Evolutionary conservation across 768 basidiomycete species (phyloP).

Genomic region (Trametes maxima): DNA sequence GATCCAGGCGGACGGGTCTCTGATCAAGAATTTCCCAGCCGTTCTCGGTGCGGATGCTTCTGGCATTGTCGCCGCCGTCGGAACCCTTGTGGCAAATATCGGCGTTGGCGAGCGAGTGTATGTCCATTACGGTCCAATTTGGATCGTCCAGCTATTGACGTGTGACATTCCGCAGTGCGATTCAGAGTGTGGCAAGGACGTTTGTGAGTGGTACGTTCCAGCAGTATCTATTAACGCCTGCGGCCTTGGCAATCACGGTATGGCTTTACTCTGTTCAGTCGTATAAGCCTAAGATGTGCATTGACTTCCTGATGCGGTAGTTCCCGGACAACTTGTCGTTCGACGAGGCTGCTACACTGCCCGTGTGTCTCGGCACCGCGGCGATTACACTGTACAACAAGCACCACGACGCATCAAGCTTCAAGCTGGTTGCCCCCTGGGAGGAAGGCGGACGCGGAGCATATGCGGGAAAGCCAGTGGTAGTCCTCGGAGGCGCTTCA

Average conservation of each 20-base stretch:
- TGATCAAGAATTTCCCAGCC: slow-evolving; percentile 38
- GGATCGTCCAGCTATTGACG: neutral
- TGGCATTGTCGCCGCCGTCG: slow-evolving; percentile 43
- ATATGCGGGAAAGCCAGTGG: slow-evolving; percentile 34
- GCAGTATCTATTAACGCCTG: slow-evolving; percentile 3
- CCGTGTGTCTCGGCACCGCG: slow-evolving; percentile 38
- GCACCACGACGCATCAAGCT: neutral
- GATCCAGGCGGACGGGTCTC: slow-evolving; percentile 35
- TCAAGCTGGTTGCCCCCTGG: slow-evolving; percentile 30
- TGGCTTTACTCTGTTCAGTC: neutral
- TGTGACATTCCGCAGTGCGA: neutral
- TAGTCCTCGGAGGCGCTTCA: slow-evolving; percentile 30
- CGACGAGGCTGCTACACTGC: slow-evolving; percentile 43
- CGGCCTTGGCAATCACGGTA: slow-evolving; percentile 17
- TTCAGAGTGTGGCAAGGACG: slow-evolving; percentile 5
- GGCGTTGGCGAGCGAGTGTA: slow-evolving; percentile 46
- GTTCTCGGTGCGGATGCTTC: slow-evolving; percentile 29
- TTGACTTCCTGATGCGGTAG: slow-evolving; percentile 12
- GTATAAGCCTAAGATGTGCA: neutral
- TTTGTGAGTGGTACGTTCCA: slow-evolving; percentile 3
- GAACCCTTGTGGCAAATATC: slow-evolving; percentile 38
- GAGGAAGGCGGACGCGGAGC: slow-evolving; percentile 30
- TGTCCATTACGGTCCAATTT: neutral
- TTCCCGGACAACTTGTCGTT: slow-evolving; percentile 39
- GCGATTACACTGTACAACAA: slow-evolving; percentile 38